Base-by-base conservation (phyloP, 2,329 filamentous ascomycete genomes). In the Trichoderma koningiopsis region DNA sequence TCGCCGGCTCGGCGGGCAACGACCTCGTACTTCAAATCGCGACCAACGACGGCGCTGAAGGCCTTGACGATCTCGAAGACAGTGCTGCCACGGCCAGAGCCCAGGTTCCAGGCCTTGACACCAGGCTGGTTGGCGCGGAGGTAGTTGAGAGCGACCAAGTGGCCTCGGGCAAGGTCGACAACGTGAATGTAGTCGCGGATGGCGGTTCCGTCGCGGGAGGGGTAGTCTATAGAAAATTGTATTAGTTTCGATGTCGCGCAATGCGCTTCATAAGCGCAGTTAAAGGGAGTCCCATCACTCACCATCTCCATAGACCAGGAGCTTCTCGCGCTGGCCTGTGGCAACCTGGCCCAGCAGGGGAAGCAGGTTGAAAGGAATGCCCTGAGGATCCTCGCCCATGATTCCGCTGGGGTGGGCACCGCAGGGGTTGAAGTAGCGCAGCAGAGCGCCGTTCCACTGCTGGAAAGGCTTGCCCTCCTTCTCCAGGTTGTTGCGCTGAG, bases 141-240 rank as follows among this genome's bases (percentile, higher is more conserved):
- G 83, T 96, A 93, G 83, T 96, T 94, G 74, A 99, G 90, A 27
- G 96, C 96, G 70, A 92, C 88, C 70, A 97, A 84, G 80, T 97
- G 94, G 71, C 94, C 94, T 72, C 88, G 88, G 57, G 94, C 92
- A 29, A 97, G 89, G 77, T 97, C 94, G 72, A 97, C 87, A 70
- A 97, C 93, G 85, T 97, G 94, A 81, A 99, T 97, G 86, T 99
- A 99, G 83, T 99, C 96, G 75, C 96, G 92, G 79, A 97, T 97
- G 72, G 93, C 93, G 65, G 94, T 97, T 73, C 94, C 94, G 79
- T 97, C 94, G 75, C 90, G 91, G 65, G 94, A 97, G 37, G 86
- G 79, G 84, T 99, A 99, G 85, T 99, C 94, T 96, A 73, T 4
- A 13, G 64, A 11, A 11, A 13, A 65, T 11, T 8, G 4, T 13